Conservation (phyloP, 75 land plant genomes). For the Pseudotsuga menziesii region DNA sequence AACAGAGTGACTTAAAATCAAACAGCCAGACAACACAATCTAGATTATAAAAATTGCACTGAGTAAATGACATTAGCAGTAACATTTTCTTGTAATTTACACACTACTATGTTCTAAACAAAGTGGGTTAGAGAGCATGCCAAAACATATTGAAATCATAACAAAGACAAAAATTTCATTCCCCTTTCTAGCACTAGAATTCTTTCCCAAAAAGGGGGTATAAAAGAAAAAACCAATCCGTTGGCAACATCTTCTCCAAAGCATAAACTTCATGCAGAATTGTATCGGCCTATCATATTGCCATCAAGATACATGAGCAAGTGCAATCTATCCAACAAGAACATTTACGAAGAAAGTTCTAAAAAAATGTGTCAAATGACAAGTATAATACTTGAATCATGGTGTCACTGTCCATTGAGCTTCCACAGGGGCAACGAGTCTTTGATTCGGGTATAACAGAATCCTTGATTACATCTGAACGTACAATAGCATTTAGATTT, state of each 20-base stretch:
- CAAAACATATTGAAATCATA: neutral
- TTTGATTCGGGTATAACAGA: conserved; percentile 31
- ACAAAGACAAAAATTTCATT: neutral
- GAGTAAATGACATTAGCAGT: neutral
- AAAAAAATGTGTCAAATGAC: neutral
- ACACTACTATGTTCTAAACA: neutral
- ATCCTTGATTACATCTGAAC: conserved; percentile 57
- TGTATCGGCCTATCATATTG: neutral
- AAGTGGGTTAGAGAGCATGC: neutral
- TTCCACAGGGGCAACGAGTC: conserved; percentile 86
- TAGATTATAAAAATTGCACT: neutral
- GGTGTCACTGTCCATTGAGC: conserved; percentile 38
- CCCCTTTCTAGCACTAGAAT: neutral
- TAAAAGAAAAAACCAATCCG: neutral
- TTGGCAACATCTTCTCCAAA: neutral
- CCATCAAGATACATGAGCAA: neutral
- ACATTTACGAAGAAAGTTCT: neutral
- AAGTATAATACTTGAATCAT: conserved; percentile 61
- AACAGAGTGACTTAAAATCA: neutral
- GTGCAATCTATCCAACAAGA: neutral
- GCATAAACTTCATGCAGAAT: neutral
- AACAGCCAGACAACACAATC: neutral
- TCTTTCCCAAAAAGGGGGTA: neutral
- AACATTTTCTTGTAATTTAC: neutral
- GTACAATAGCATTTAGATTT: conserved; percentile 26